Evolutionary conservation across 2,329 filamentous ascomycete genomes (phyloP).

Genomic region (Ophiosphaerella herpotricha): DNA sequence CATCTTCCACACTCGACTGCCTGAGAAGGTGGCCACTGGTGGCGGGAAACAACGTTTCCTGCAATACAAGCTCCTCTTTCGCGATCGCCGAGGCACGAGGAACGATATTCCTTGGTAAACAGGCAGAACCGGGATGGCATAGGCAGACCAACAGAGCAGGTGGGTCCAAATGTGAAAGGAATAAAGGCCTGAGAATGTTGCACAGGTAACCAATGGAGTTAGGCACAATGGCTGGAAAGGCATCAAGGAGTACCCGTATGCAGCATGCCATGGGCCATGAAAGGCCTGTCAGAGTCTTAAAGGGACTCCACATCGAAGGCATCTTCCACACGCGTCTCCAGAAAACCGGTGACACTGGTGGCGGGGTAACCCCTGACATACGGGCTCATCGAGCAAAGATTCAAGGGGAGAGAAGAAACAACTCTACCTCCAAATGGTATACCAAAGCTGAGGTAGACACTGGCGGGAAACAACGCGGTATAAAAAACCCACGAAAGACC

Average conservation of each 20-base stretch:
- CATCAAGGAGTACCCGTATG: conserved; percentile 24
- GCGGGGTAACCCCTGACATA: conserved; percentile 26
- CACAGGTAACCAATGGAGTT: conserved; percentile 6
- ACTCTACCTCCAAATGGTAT: conserved; percentile 19
- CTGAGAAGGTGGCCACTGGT: conserved; percentile 24
- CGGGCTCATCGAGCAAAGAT: conserved; percentile 24
- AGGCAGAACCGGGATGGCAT: conserved; percentile 8
- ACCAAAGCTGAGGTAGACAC: conserved; percentile 3
- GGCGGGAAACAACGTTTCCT: conserved; percentile 28
- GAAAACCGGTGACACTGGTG: conserved; percentile 29
- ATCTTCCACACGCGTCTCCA: conserved; percentile 29
- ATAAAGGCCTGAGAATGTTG: conserved; percentile 4
- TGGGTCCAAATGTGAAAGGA: conserved; percentile 10
- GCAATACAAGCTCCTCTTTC: conserved; percentile 23
- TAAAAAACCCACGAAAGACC: too few species aligned
- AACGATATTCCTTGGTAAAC: conserved; percentile 7
- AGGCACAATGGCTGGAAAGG: conserved; percentile 17
- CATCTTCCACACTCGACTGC: conserved; percentile 31
- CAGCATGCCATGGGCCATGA: conserved; percentile 27
- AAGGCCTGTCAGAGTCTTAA: conserved; percentile 22
- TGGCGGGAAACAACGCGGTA: background rate
- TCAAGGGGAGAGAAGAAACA: conserved; percentile 15
- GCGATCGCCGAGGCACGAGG: conserved; percentile 14
- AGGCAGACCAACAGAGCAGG: conserved; percentile 15
- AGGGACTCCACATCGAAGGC: conserved; percentile 27